phyloP scores from a whole-genome alignment of 2,329 filamentous ascomycete genomes.

The Hypoxylon rubiginosum region DNA sequence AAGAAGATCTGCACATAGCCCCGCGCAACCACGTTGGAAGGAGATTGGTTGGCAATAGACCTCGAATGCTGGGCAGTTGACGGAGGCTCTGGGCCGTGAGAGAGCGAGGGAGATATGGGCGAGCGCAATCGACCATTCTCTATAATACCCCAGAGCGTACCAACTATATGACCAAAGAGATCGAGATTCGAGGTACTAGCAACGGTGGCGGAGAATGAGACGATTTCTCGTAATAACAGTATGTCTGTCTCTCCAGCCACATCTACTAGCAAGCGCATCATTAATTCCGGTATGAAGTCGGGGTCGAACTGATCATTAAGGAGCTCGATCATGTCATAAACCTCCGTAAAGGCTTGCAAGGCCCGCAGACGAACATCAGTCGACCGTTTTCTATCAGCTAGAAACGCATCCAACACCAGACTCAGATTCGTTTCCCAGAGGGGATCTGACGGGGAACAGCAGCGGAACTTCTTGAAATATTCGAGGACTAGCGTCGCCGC shows the following conservation, averaged over 20 bases:
- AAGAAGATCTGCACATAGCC: constrained; percentile 84
- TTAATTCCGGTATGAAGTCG: constrained; percentile 69
- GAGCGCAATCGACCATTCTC: constrained; percentile 62
- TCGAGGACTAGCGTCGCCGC: constrained; percentile 74
- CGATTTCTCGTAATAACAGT: constrained; percentile 72
- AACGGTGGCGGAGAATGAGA: constrained; percentile 74
- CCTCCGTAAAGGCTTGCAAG: constrained; percentile 70
- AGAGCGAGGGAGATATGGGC: constrained; percentile 53
- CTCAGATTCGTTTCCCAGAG: constrained; percentile 76
- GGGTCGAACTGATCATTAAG: constrained; percentile 71
- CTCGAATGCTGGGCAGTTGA: constrained; percentile 47
- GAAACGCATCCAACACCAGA: constrained; percentile 72
- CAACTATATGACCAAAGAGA: constrained; percentile 71
- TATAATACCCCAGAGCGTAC: constrained; percentile 66
- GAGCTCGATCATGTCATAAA: constrained; percentile 70
- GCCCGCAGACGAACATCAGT: constrained; percentile 73
- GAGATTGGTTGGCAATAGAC: constrained; percentile 61
- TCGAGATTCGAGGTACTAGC: constrained; percentile 70
- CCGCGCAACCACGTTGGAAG: constrained; percentile 77
- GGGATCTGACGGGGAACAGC: constrained; percentile 78
- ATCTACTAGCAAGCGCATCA: constrained; percentile 71
- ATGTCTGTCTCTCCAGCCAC: constrained; percentile 75
- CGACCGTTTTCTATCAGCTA: constrained; percentile 71
- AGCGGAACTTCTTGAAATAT: constrained; percentile 76
- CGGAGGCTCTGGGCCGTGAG: constrained; percentile 43